These are phyloP conservation scores for Plasmodium gallinaceum DNA, from an alignment of 169 alveolate species.

Conservation along the genomic window DNA sequence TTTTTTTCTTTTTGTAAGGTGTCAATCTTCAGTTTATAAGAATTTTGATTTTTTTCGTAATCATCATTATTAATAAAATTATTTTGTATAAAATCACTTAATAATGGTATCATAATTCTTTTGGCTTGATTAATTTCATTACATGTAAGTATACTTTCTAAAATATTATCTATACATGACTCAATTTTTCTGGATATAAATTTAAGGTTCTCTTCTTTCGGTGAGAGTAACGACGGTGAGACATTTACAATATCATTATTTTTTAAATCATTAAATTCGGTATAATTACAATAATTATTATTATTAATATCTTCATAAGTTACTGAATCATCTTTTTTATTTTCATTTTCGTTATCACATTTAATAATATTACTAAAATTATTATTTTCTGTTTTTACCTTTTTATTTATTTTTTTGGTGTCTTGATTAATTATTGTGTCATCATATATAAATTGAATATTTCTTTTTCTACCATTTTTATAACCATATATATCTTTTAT, in stretches of 20 bases:
- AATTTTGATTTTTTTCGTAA: slow-evolving; percentile 15
- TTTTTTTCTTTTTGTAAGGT: slow-evolving; percentile 66
- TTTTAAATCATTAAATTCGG: not conserved
- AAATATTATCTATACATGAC: slow-evolving; percentile 30
- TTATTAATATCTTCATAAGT: not conserved
- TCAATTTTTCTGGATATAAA: slow-evolving; percentile 27
- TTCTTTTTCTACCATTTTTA: slow-evolving; percentile 59
- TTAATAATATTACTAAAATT: not conserved
- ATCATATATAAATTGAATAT: slow-evolving; percentile 53
- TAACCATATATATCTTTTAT: slow-evolving; percentile 66
- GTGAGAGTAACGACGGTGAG: not conserved
- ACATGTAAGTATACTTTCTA: slow-evolving; percentile 45
- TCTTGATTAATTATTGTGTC: slow-evolving; percentile 31
- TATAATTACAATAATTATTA: not conserved
- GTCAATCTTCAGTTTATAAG: slow-evolving; percentile 20
- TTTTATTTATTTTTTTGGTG: slow-evolving; percentile 25
- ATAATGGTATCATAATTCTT: slow-evolving; percentile 46
- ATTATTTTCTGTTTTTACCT: slow-evolving; percentile 50
- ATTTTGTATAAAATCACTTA: slow-evolving; percentile 53
- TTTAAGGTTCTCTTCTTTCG: slow-evolving; percentile 15
- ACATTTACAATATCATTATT: not conserved
- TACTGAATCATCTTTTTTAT: not conserved
- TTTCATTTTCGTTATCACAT: slow-evolving; percentile 5
- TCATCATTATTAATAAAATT: slow-evolving; percentile 24
- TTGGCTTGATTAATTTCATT: slow-evolving; percentile 58